Evolutionary conservation across 2,329 filamentous ascomycete species (phyloP).

Genomic region (Penicillium sp.): DNA sequence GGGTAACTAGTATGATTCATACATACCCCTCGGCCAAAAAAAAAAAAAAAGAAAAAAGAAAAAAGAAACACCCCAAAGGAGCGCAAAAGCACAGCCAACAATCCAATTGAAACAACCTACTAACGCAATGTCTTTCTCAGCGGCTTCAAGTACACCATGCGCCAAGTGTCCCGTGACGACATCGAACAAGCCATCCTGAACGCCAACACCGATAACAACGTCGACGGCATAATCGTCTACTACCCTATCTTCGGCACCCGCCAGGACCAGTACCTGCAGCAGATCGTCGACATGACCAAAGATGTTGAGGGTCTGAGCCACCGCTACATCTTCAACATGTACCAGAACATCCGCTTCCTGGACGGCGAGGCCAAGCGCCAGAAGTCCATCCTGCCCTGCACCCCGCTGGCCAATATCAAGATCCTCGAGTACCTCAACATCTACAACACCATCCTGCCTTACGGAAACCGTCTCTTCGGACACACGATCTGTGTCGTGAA

Average conservation of each 20-base stretch:
- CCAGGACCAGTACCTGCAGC: constrained; percentile 93
- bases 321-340: constrained; percentile 98
- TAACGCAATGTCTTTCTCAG: constrained; percentile 45
- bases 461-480: constrained; percentile 88
- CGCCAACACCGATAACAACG: constrained; percentile 72
- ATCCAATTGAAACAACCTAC: constrained; percentile 7
- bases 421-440: constrained; percentile 93
- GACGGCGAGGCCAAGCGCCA: constrained; percentile 65
- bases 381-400: constrained; percentile 94
- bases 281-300: constrained; percentile 84
- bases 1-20: constrained; percentile 21
- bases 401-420: constrained; percentile 92
- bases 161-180: constrained; percentile 76
- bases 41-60: too few relatives aligned
- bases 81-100: not conserved
- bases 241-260: constrained; percentile 92
- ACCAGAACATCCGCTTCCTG: constrained; percentile 94
- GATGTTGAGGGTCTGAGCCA: constrained; percentile 95
- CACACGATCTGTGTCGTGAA: constrained; percentile 97
- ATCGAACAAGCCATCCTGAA: constrained; percentile 85
- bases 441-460: constrained; percentile 91
- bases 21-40: constrained; percentile 22
- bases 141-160: constrained; percentile 85
- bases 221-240: constrained; percentile 95
- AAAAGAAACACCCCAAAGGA: too few relatives aligned